These are phyloP conservation scores for Saturnispora gosingensis DNA, from an alignment of 805 yeast genomes.

Conservation along the genomic window DNA sequence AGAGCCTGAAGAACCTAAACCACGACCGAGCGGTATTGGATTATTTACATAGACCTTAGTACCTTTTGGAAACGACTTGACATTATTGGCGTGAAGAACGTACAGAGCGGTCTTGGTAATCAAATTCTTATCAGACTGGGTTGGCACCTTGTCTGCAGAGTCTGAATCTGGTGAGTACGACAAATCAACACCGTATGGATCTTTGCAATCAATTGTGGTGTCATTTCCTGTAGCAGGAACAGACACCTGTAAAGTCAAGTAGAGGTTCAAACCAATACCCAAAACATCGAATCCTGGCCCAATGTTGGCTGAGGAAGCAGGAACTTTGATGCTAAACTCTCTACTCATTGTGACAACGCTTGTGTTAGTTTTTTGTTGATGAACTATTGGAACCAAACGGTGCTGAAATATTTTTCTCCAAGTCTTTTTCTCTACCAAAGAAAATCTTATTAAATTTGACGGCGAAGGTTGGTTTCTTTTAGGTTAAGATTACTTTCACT, in stretches of 20 bases:
- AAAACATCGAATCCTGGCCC: conserved; percentile 98
- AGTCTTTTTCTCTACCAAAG: not conserved
- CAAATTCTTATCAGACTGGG: conserved; percentile 67
- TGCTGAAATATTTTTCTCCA: not conserved
- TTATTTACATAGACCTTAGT: conserved; percentile 73
- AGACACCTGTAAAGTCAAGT: conserved; percentile 57
- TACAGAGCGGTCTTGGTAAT: conserved; percentile 91
- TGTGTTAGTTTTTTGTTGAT: not conserved
- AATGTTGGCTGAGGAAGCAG: conserved; percentile 95
- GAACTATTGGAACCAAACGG: not conserved
- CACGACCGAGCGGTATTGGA: conserved; percentile 95
- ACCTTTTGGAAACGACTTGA: conserved; percentile 71
- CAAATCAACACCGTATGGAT: conserved; percentile 61
- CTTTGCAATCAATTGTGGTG: conserved; percentile 38
- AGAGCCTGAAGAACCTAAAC: conserved; percentile 95
- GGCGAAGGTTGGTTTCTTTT: not conserved
- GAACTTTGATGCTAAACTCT: conserved; percentile 61
- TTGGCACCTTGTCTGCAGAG: conserved; percentile 44
- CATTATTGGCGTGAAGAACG: conserved; percentile 75
- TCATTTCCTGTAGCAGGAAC: conserved; percentile 35
- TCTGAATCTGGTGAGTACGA: conserved; percentile 57
- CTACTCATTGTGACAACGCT: conserved; percentile 29
- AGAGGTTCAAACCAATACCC: conserved; percentile 80
- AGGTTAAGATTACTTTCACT: not conserved
- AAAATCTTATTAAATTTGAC: not conserved